Conservation (phyloP, 2,329 filamentous ascomycete species). For the Calonectria henricotiae region DNA sequence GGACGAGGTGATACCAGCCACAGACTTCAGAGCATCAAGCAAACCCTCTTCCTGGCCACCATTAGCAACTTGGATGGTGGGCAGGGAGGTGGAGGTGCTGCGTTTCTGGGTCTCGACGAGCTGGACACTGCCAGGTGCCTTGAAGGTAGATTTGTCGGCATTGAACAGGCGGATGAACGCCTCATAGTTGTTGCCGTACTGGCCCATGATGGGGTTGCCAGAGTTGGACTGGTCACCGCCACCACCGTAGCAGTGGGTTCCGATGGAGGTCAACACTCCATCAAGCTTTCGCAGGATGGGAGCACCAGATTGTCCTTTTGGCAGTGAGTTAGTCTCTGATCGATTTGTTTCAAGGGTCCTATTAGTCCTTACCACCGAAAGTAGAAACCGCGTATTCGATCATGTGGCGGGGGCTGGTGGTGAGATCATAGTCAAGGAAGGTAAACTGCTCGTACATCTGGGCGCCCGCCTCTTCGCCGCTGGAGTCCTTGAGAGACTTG, state of each 20-base stretch:
- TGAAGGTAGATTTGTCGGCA: conserved; percentile 22
- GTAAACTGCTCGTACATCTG: conserved; percentile 56
- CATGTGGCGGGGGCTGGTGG: conserved; percentile 47
- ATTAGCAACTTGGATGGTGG: not conserved
- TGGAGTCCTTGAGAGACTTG: conserved; percentile 37
- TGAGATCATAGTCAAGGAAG: conserved; percentile 47
- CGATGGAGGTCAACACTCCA: conserved; percentile 45
- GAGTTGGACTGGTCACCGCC: conserved; percentile 46
- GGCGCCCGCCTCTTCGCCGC: conserved; percentile 49
- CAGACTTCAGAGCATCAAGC: conserved; percentile 44
- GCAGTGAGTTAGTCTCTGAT: not conserved
- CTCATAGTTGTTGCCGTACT: conserved; percentile 47
- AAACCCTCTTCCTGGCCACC: conserved; percentile 41
- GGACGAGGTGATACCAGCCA: conserved; percentile 32
- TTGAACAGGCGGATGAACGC: conserved; percentile 40
- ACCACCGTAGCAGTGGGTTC: conserved; percentile 52
- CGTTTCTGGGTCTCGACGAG: conserved; percentile 22
- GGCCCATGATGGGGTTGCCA: conserved; percentile 49
- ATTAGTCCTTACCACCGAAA: conserved; percentile 48
- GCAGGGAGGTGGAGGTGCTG: not conserved
- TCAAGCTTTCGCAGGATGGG: conserved; percentile 46
- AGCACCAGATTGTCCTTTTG: conserved; percentile 52
- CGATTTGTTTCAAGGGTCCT: no score
- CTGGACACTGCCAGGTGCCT: conserved; percentile 7
- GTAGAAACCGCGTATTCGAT: conserved; percentile 55